Evolutionary conservation across 257 asterid species (phyloP).

Genomic region (Orobanche coerulescens): DNA sequence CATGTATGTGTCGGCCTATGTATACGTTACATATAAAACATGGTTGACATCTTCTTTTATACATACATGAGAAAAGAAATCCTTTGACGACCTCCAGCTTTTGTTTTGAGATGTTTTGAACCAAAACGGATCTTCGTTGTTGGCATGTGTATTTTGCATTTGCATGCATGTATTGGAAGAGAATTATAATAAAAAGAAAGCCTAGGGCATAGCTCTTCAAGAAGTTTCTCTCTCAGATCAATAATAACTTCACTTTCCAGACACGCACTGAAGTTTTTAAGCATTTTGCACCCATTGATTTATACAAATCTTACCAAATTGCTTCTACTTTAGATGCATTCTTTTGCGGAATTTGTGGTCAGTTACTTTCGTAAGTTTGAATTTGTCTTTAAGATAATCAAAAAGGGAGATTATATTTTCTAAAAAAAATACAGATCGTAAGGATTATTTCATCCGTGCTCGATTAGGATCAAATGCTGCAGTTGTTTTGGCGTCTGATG

Average conservation of each 20-base stretch:
- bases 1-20: neutral
- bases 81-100: neutral
- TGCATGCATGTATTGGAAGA: neutral
- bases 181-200: neutral
- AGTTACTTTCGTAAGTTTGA: neutral
- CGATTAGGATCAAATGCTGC: neutral
- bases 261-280: neutral
- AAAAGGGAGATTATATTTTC: neutral
- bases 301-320: neutral
- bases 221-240: slow-evolving; percentile 13
- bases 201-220: neutral
- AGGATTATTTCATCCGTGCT: neutral
- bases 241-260: slow-evolving; percentile 20
- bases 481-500: neutral
- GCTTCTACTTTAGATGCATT: neutral
- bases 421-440: too few species aligned
- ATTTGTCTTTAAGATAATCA: neutral
- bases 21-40: neutral
- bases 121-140: neutral
- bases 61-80: too few species aligned
- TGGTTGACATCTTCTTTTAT: neutral
- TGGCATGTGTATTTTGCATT: neutral
- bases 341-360: neutral
- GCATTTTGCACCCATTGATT: slow-evolving; percentile 14
- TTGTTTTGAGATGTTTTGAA: neutral